A percentile compares a stretch with the other conserved stretches of the same genome.
phyloP scores from a whole-genome alignment of 2,329 filamentous ascomycete species.

The Hypoxylon sp. region DNA sequence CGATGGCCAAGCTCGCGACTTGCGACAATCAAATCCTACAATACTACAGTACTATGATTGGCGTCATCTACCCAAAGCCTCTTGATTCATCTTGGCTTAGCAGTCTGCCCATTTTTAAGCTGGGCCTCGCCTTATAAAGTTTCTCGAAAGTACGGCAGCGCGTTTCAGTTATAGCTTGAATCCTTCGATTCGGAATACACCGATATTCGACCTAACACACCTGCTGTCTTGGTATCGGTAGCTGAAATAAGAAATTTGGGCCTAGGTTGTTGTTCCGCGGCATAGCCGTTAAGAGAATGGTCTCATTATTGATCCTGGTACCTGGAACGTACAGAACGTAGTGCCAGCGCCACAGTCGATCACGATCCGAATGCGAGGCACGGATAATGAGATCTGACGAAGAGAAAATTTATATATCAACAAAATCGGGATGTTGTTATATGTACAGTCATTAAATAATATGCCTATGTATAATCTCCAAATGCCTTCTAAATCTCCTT shows the following conservation, averaged over 20 bases:
- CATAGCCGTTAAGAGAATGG: slow-evolving; percentile 12
- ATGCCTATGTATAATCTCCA: slow-evolving; percentile 12
- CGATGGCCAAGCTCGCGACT: not conserved
- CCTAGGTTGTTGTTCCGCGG: not conserved
- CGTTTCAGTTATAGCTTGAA: not conserved
- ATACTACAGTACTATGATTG: not conserved
- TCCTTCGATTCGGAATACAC: not conserved
- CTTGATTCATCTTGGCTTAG: not conserved
- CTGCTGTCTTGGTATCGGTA: not conserved
- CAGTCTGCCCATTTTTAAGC: not conserved
- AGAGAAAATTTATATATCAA: slow-evolving; percentile 30
- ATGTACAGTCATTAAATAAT: slow-evolving; percentile 30
- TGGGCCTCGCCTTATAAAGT: not conserved
- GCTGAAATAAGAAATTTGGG: not conserved
- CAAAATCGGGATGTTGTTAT: slow-evolving; percentile 13
- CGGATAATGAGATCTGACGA: slow-evolving; percentile 4
- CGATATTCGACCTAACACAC: not conserved
- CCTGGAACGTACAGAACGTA: no score
- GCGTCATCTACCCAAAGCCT: not conserved
- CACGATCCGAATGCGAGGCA: slow-evolving; percentile 4
- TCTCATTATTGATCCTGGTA: slow-evolving; percentile 6
- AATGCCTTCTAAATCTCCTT: slow-evolving; percentile 16
- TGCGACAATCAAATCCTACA: not conserved
- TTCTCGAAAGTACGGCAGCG: not conserved
- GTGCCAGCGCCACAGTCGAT: slow-evolving; percentile 8